Conservation (phyloP, 2,329 filamentous ascomycete species). For the Nigrospora osmanthi region DNA sequence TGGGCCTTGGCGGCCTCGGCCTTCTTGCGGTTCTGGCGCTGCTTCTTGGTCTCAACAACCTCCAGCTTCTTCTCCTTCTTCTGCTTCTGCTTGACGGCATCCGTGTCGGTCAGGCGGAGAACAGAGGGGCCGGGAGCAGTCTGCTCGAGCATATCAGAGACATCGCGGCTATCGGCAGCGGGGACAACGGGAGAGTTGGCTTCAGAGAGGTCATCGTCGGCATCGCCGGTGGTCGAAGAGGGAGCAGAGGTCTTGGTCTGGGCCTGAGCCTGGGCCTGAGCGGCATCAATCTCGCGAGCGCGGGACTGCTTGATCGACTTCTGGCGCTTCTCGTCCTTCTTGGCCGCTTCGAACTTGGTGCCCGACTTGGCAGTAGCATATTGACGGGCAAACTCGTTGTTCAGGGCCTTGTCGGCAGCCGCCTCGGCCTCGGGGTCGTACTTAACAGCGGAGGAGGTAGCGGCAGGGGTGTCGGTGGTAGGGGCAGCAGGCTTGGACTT, state of each 20-base stretch:
- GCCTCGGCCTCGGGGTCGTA: slow-evolving; percentile 41
- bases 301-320: slow-evolving; percentile 65
- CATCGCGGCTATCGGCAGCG: slow-evolving; percentile 55
- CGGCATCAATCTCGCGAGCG: slow-evolving; percentile 40
- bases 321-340: slow-evolving; percentile 54
- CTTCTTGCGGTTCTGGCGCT: slow-evolving; percentile 88
- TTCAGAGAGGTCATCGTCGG: slow-evolving; percentile 73
- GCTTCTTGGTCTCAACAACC: slow-evolving; percentile 82
- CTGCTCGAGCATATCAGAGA: slow-evolving; percentile 89
- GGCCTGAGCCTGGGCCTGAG: slow-evolving; percentile 22
- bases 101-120: slow-evolving; percentile 65
- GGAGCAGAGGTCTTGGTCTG: slow-evolving; percentile 46
- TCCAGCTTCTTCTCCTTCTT: slow-evolving; percentile 57
- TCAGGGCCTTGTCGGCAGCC: slow-evolving; percentile 52
- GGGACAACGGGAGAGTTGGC: slow-evolving; percentile 55
- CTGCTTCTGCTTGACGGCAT: slow-evolving; percentile 55
- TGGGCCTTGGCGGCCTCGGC: slow-evolving; percentile 69
- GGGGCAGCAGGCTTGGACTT: slow-evolving; percentile 25
- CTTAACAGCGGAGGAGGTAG: slow-evolving; percentile 24
- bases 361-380: slow-evolving; percentile 66
- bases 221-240: slow-evolving; percentile 68
- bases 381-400: slow-evolving; percentile 64
- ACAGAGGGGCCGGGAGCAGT: slow-evolving; percentile 60
- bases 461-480: slow-evolving; percentile 21
- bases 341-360: slow-evolving; percentile 43